Evolutionary conservation across 176 grass and related monocot genomes (phyloP), one percentile per base, ranked within the genome.

Genomic region (Bothriochloa decipiens): DNA sequence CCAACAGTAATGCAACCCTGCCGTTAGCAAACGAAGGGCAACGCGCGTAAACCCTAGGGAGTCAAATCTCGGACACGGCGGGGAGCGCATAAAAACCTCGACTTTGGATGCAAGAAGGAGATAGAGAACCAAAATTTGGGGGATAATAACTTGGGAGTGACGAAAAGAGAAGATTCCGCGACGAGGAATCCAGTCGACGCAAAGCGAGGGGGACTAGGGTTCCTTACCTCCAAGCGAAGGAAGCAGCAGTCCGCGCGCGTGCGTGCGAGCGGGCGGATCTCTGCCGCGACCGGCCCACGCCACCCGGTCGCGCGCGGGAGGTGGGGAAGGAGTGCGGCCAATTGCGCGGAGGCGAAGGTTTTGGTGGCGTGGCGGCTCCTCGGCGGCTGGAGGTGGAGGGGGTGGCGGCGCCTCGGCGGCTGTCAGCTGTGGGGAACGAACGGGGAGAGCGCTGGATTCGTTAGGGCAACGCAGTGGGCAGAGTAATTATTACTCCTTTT

Each of bases 191-290:
- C 78, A 32, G 8, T 52, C 12, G 47, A 12, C 13, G 35, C 33
- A 4, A 82, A 58, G 49, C n/a, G 12, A 82, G 22, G 20, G 28
- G 71, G 29, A 6, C 4, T 82, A 82, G 67, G 49, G 80, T 71
- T 82, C 80, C 80, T 82, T 82, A 82, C 80, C 49, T 14, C n/a
- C 80, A 28, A 18, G 66, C 4, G 49, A 82, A 82, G 80, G 66
- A 17, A 70, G 65, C 20, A 68, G 45, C 28, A 35, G 22, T 17
- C 28, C 7, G 40, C 40, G 40, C 7, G 7, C 40, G 8, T 17
- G 28, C 33, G 73, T 18, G 32, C 80, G n/a, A 47, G 8, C 8
- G 32, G 80, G 8, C 9, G 80, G 67, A 71, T 60, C 49, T 13
- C 66, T 47, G 33, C 67, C 79, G 52, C 43, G 20, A 23, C 45